Evolutionary conservation across 257 asterid species (phyloP).

Genomic region (Salvia hispanica): DNA sequence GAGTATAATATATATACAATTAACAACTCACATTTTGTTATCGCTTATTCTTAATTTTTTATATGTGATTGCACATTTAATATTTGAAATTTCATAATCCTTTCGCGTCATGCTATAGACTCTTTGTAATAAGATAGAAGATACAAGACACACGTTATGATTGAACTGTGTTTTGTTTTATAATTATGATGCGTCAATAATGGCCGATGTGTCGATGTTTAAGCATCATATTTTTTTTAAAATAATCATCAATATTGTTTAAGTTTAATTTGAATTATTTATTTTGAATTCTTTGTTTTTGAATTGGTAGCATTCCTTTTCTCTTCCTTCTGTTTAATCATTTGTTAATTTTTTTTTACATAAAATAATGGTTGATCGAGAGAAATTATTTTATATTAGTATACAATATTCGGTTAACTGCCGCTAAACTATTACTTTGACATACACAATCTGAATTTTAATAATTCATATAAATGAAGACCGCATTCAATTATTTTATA

Average conservation of each 20-base stretch:
- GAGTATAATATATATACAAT: no score
- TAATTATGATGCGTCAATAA: not conserved
- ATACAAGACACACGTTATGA: constrained; percentile 21
- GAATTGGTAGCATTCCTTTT: not conserved
- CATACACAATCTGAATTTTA: constrained; percentile 5
- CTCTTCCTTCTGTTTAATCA: no score
- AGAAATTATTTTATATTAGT: constrained; percentile 1
- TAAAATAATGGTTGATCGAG: not conserved
- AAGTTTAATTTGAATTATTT: not conserved
- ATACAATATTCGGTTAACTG: constrained; percentile 14
- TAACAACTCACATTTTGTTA: no score
- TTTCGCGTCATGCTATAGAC: not conserved
- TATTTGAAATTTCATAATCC: not conserved
- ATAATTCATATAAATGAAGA: not conserved
- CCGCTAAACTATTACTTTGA: not conserved
- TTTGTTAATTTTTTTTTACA: no score
- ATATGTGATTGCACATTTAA: constrained; percentile 7
- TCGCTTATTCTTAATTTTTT: not conserved
- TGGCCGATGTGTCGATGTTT: not conserved
- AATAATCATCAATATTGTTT: not conserved
- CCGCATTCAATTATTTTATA: constrained; percentile 24
- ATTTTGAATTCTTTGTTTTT: no score
- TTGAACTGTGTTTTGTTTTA: constrained; percentile 1
- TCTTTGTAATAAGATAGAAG: constrained; percentile 1
- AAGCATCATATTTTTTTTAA: no score